A percentile compares a stretch with the other conserved stretches of the same genome.
Evolutionary conservation across 2,329 filamentous ascomycete species (phyloP).

Genomic region (Raffaelea ambrosiae): DNA sequence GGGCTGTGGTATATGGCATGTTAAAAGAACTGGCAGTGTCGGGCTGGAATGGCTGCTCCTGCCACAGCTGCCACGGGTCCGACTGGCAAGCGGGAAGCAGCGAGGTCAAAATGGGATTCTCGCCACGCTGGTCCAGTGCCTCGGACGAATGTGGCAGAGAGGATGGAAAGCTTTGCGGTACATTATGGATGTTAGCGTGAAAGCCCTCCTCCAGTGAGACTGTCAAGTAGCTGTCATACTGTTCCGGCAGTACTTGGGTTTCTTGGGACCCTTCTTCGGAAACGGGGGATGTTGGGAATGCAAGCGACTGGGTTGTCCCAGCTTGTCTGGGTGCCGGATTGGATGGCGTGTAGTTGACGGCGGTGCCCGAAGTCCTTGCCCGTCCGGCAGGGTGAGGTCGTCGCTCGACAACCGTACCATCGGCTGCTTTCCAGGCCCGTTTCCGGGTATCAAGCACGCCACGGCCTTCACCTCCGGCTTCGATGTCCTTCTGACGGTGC

Average conservation of each 20-base stretch:
- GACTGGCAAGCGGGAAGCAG: neutral
- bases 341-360: too few species aligned
- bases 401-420: conserved; percentile 9
- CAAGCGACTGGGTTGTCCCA: too few species aligned
- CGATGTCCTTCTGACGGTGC: conserved; percentile 8
- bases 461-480: conserved; percentile 11
- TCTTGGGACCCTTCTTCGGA: conserved; percentile 1
- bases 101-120: neutral
- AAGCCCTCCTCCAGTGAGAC: too few species aligned
- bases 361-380: neutral
- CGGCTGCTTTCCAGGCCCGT: conserved; percentile 9
- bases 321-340: too few species aligned
- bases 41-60: conserved; percentile 10
- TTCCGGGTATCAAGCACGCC: conserved; percentile 12
- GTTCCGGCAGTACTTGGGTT: too few species aligned
- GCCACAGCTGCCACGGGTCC: conserved; percentile 1
- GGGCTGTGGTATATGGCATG: conserved; percentile 12
- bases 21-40: conserved; percentile 14
- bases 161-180: too few species aligned
- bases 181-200: too few species aligned
- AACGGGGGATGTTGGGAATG: conserved; percentile 7
- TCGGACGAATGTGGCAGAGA: too few species aligned
- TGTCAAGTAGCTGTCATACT: too few species aligned
- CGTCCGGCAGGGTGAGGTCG: neutral
- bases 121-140: neutral